Evolutionary conservation across 768 basidiomycete species (phyloP).

Genomic region (Suillus variegatus): DNA sequence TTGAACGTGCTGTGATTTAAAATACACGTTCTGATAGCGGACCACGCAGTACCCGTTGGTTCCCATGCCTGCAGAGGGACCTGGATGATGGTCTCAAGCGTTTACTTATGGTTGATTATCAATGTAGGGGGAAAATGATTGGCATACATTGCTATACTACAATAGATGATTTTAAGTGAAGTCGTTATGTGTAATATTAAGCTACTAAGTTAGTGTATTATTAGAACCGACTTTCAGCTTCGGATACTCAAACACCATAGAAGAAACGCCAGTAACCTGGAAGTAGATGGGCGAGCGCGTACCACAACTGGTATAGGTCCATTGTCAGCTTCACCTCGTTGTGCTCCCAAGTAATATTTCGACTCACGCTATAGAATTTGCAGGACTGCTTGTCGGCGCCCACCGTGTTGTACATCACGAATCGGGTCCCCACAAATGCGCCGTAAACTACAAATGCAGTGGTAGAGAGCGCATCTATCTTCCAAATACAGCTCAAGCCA

Average conservation of each 20-base stretch:
- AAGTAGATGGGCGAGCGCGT: conserved; percentile 33
- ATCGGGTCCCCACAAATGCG: conserved; percentile 35
- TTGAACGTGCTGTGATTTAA: background rate
- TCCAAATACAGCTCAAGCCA: conserved; percentile 37
- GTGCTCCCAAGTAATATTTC: background rate
- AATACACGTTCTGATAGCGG: background rate
- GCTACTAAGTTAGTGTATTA: background rate
- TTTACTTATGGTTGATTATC: background rate
- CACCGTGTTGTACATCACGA: conserved; percentile 29
- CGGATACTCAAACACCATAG: conserved; percentile 16
- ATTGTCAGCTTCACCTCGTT: background rate
- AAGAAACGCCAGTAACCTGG: conserved; percentile 39
- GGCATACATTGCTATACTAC: background rate
- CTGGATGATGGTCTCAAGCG: background rate
- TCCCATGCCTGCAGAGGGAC: background rate
- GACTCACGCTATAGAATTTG: conserved; percentile 39
- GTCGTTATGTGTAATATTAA: background rate
- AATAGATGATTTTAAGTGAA: background rate
- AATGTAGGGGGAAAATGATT: background rate
- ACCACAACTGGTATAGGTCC: conserved; percentile 29
- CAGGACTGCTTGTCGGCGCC: conserved; percentile 37
- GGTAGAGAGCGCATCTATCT: conserved; percentile 28
- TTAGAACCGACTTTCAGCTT: background rate
- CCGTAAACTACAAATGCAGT: conserved; percentile 33
- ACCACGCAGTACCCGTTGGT: background rate